Evolutionary conservation across 1,284 basidiomycete genomes (phyloP).

Genomic region (Cerioporus squamosus): DNA sequence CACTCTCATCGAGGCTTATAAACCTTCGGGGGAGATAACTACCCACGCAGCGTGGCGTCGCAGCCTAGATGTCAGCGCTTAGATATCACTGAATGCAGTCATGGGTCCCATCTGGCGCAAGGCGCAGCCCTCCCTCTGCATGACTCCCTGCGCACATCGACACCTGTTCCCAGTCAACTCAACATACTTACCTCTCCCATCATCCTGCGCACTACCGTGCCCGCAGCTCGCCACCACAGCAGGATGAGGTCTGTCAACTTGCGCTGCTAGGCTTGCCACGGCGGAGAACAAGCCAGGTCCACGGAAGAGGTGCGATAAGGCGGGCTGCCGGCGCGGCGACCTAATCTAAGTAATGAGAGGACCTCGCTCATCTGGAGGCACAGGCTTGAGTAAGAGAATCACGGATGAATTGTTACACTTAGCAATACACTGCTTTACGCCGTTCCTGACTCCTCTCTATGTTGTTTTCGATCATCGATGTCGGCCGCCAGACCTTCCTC

Average conservation of each 20-base stretch:
- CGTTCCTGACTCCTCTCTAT: slow-evolving; percentile 8
- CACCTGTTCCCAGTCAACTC: neutral
- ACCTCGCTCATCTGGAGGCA: slow-evolving; percentile 3
- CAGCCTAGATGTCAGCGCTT: neutral
- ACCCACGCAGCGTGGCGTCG: neutral
- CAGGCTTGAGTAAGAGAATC: neutral
- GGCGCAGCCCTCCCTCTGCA: neutral
- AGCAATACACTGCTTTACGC: slow-evolving; percentile 24
- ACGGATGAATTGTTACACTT: slow-evolving; percentile 26
- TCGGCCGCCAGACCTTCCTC: neutral
- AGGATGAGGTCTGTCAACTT: neutral
- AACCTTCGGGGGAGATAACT: neutral
- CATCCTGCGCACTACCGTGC: too few relatives aligned
- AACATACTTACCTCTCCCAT: too few relatives aligned
- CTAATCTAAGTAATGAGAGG: neutral
- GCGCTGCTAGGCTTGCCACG: neutral
- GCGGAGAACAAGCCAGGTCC: neutral
- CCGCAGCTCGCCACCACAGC: neutral
- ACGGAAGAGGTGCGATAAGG: neutral
- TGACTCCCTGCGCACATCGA: neutral
- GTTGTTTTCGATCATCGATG: neutral
- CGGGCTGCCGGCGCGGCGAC: slow-evolving; percentile 2
- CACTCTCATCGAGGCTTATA: neutral
- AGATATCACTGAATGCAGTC: slow-evolving; percentile 1
- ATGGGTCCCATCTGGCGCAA: neutral